Base-by-base conservation (phyloP, 495 filamentous ascomycete species). In the Podospora anserina region DNA sequence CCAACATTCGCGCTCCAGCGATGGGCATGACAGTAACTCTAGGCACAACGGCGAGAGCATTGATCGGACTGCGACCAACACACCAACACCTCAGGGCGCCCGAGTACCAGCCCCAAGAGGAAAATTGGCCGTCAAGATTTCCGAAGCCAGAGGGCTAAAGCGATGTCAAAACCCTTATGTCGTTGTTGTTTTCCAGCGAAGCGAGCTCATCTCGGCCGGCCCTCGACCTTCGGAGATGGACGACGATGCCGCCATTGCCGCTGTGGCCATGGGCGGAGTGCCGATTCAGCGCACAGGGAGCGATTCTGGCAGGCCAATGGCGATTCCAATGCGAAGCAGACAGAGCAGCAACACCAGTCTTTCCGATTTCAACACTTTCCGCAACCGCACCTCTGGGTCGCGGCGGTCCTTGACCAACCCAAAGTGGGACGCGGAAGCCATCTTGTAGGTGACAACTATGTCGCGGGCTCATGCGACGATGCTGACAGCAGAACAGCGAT, bases 101-200 rank as follows among this genome's bases (percentile, higher is more conserved):
- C 84, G 89, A 5, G 89, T 92, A 6, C 90, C 89, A n/a, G 82
- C 88, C 13, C 84, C 92, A 27, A 95, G 91, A 76, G 95, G 95
- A 28, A 97, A 97, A 77, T 84, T 99, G 20, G 90, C 90, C 34
- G 91, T 99, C 65, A 92, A 90, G 69, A 94, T 99, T 34, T 82
- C 87, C 65, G 92, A 96, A 79, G 95, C 90, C 39, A 86, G 91
- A 72, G 92, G 91, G 3, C 79, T 99, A 28, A 85, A 90, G 63
- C 91, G 89, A 13, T 92, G 93, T 75, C 85, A 87, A 54, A 90
- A 97, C 73, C 95, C 95, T 2, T 99, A 98, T 75, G 93, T 97
- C 23, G 93, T 99, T 16, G 97, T 93, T 56, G 94, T 96, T 27
- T 99, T 97, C 73, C 95, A 99, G 76, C 92, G 92, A 78, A 95